Conservation (phyloP, 148 eudicot genomes). For the Rhododendron henanense region DNA sequence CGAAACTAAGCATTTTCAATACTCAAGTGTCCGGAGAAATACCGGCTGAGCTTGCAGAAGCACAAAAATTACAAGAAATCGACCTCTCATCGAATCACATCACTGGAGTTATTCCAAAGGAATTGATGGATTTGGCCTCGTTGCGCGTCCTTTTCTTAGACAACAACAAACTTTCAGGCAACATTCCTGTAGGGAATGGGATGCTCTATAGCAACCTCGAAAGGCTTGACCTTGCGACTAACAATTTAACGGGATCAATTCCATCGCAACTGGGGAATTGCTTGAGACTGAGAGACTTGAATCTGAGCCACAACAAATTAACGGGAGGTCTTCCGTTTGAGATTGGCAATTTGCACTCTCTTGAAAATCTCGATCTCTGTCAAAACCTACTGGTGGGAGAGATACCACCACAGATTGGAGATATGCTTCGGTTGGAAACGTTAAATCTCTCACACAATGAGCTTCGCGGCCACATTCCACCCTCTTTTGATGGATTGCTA, state of each 20-base stretch:
- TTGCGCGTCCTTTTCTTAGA: no score
- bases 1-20: no score
- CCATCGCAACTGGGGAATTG: conserved; percentile 38
- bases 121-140: no score
- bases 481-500: conserved; percentile 25
- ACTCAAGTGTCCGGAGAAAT: no score
- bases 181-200: conserved; percentile 36
- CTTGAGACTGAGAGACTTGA: conserved; percentile 29
- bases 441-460: conserved; percentile 47
- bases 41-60: no score
- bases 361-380: conserved; percentile 18
- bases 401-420: background rate
- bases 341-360: conserved; percentile 27
- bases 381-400: background rate
- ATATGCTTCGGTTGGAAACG: conserved; percentile 16
- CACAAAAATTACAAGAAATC: no score
- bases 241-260: conserved; percentile 30
- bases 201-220: conserved; percentile 22
- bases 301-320: conserved; percentile 33
- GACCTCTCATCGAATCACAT: no score
- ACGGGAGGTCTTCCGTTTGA: conserved; percentile 28
- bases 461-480: conserved; percentile 43
- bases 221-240: conserved; percentile 34
- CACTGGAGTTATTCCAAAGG: no score
- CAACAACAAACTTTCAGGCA: conserved; percentile 19